Conservation (phyloP, 345 rosid species). For the Acer yangbiense region DNA sequence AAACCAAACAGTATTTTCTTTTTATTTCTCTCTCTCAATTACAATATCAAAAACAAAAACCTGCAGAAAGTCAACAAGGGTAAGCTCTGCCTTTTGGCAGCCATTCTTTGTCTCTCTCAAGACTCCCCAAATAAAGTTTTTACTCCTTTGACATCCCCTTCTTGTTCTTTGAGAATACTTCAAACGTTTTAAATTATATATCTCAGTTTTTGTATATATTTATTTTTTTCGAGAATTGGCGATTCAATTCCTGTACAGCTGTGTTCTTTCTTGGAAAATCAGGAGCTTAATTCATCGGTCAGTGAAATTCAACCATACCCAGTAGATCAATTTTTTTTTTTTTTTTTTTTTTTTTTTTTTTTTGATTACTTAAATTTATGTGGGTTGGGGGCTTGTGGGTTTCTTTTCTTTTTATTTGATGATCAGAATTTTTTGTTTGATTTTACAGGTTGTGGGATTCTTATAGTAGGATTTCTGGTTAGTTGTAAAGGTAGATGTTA, state of each 20-base stretch:
- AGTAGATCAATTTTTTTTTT: neutral
- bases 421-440: slow-evolving; percentile 15
- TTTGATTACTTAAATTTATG: neutral
- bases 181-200: neutral
- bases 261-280: slow-evolving; percentile 12
- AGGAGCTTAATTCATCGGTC: slow-evolving; percentile 22
- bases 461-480: neutral
- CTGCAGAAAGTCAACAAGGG: slow-evolving; percentile 26
- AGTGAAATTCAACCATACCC: slow-evolving; percentile 16
- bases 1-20: too few relatives aligned
- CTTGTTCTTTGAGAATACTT: neutral
- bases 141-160: neutral
- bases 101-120: slow-evolving; percentile 19
- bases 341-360: slow-evolving; percentile 2
- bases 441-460: slow-evolving; percentile 22
- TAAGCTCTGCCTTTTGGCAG: slow-evolving; percentile 23
- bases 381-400: slow-evolving; percentile 6
- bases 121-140: neutral
- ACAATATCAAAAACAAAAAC: neutral
- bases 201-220: neutral
- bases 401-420: slow-evolving; percentile 15
- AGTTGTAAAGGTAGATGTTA: slow-evolving; percentile 26
- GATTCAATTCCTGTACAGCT: neutral
- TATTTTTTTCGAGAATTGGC: slow-evolving; percentile 8
- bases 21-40: neutral